These are phyloP conservation scores for Myriosclerotinia scirpicola DNA, from an alignment of 2,329 filamentous ascomycete species.

Conservation along the genomic window DNA sequence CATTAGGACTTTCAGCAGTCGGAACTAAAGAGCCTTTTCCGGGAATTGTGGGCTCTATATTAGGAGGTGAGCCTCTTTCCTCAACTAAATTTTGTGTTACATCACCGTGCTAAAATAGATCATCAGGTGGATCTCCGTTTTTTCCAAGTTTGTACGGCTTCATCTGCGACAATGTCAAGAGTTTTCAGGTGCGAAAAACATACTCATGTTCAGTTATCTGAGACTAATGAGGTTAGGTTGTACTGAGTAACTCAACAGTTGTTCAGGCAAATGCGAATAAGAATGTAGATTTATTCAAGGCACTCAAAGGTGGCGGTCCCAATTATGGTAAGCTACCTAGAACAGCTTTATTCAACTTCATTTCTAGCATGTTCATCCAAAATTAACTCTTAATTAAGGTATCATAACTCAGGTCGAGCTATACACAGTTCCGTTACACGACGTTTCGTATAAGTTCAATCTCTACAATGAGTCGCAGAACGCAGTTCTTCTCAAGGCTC, in stretches of 20 bases:
- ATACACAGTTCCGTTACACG: neutral
- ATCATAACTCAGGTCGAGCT: too few relatives aligned
- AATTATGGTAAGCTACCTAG: neutral
- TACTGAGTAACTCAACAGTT: slow-evolving; percentile 16
- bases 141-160: too few relatives aligned
- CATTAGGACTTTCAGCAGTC: neutral
- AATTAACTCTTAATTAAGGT: too few relatives aligned
- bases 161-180: slow-evolving; percentile 1
- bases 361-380: too few relatives aligned
- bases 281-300: slow-evolving; percentile 51
- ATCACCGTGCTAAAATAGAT: neutral
- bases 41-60: too few relatives aligned
- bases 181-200: neutral
- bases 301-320: slow-evolving; percentile 34
- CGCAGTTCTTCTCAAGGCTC: neutral
- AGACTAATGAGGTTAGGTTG: neutral
- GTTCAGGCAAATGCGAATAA: slow-evolving; percentile 45
- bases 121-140: too few relatives aligned
- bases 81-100: too few relatives aligned
- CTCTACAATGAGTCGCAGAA: neutral
- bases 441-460: neutral
- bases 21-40: too few relatives aligned
- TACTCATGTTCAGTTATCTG: neutral
- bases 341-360: too few relatives aligned
- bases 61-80: too few relatives aligned